Percentiles rank a stretch among this genome's conserved stretches.
Evolutionary conservation across 2,329 filamentous ascomycete species (phyloP).

Genomic region (Fusarium albidum): DNA sequence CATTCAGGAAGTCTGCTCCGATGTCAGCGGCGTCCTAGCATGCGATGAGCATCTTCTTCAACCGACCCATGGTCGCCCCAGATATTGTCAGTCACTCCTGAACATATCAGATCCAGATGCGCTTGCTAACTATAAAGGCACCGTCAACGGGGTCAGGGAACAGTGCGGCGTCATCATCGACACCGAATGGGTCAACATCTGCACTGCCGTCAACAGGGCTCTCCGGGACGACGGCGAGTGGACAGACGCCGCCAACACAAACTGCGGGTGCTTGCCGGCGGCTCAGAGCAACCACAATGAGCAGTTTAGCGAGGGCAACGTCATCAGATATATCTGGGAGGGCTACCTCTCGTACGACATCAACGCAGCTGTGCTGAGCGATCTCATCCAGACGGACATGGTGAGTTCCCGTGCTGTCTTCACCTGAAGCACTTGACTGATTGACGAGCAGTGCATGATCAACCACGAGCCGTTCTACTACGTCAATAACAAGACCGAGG

Average conservation of each 20-base stretch:
- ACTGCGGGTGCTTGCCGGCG: slow-evolving; percentile 7
- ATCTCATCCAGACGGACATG: no score
- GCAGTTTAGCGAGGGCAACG: not conserved
- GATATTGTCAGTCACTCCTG: no score
- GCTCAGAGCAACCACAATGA: not conserved
- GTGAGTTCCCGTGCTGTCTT: no score
- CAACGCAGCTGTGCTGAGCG: not conserved
- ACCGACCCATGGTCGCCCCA: no score
- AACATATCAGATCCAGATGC: not conserved
- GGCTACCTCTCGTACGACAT: not conserved
- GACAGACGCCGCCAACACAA: not conserved
- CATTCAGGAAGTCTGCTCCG: no score
- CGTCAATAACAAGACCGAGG: no score
- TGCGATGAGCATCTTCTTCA: no score
- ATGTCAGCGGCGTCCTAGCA: no score
- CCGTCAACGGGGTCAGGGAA: not conserved
- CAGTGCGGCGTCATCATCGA: not conserved
- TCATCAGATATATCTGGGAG: not conserved
- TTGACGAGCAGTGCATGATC: no score
- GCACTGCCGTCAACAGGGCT: not conserved
- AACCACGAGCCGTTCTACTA: no score
- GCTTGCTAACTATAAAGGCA: not conserved
- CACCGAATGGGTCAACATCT: slow-evolving; percentile 1
- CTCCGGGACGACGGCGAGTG: slow-evolving; percentile 1
- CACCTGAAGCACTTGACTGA: no score